phyloP scores from a whole-genome alignment of 2,329 filamentous ascomycete species.

The Ascocoryne sarcoides region DNA sequence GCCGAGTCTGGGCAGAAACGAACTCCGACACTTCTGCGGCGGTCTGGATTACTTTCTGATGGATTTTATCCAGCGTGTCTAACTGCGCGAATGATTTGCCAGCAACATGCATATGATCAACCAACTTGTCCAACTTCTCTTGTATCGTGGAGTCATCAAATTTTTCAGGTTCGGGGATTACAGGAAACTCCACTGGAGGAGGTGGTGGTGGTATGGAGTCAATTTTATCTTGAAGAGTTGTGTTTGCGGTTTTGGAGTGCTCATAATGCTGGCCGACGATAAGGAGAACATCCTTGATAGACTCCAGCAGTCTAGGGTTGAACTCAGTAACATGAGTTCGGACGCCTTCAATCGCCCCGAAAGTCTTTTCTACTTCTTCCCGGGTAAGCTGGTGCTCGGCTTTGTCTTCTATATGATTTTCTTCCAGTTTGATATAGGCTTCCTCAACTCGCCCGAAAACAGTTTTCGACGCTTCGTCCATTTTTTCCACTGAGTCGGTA shows the following conservation, averaged over 20 bases:
- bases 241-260: slow-evolving; percentile 62
- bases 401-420: slow-evolving; percentile 64
- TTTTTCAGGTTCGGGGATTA: slow-evolving; percentile 34
- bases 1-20: slow-evolving; percentile 64
- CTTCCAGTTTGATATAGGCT: slow-evolving; percentile 65
- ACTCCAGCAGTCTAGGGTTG: slow-evolving; percentile 80
- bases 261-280: slow-evolving; percentile 83
- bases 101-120: slow-evolving; percentile 57
- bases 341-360: slow-evolving; percentile 64
- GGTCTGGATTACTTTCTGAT: slow-evolving; percentile 76
- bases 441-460: slow-evolving; percentile 79
- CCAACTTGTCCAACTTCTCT: slow-evolving; percentile 47
- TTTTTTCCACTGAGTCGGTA: slow-evolving; percentile 75
- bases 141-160: slow-evolving; percentile 56
- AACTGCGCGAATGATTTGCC: slow-evolving; percentile 66
- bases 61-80: slow-evolving; percentile 78
- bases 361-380: slow-evolving; percentile 67
- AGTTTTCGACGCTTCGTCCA: slow-evolving; percentile 78
- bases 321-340: slow-evolving; percentile 73
- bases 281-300: slow-evolving; percentile 75
- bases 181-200: background rate
- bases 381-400: slow-evolving; percentile 75
- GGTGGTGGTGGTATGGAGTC: slow-evolving; percentile 42
- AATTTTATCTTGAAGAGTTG: slow-evolving; percentile 48
- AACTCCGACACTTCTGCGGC: slow-evolving; percentile 80